Evolutionary conservation across 148 eudicot genomes (phyloP).

Genomic region (Mesembryanthemum crystallinum): DNA sequence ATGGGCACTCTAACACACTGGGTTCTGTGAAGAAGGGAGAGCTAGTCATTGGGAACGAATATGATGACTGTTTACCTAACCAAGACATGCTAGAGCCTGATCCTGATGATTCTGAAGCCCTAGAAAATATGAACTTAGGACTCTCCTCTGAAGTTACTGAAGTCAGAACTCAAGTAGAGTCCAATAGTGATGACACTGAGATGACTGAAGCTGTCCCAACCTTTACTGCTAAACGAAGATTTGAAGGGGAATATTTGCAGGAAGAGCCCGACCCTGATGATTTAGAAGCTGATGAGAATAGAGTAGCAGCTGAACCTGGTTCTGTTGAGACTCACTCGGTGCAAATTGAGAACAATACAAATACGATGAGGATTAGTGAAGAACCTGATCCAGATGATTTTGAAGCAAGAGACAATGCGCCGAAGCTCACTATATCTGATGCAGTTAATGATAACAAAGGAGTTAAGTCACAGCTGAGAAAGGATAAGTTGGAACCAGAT

Average conservation of each 20-base stretch:
- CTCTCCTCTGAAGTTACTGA: slow-evolving; percentile 16
- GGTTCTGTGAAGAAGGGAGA: slow-evolving; percentile 18
- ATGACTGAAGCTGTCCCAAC: slow-evolving; percentile 13
- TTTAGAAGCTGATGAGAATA: slow-evolving; percentile 13
- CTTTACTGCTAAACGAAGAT: slow-evolving; percentile 6
- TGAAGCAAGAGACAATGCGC: slow-evolving; percentile 19
- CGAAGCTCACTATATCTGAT: not conserved
- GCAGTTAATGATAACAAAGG: slow-evolving; percentile 4
- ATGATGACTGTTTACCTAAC: too few relatives aligned
- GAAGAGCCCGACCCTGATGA: slow-evolving; percentile 37
- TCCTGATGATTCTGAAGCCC: slow-evolving; percentile 35
- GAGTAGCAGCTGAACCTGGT: not conserved
- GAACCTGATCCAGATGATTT: slow-evolving; percentile 47
- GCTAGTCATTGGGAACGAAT: slow-evolving; percentile 11
- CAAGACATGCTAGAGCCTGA: slow-evolving; percentile 35
- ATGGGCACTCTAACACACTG: slow-evolving; percentile 23
- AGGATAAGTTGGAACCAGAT: slow-evolving; percentile 15
- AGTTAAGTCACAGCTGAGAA: slow-evolving; percentile 6
- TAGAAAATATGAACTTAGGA: slow-evolving; percentile 31
- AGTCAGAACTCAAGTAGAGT: slow-evolving; percentile 22
- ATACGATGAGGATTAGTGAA: not conserved
- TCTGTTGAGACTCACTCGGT: slow-evolving; percentile 2
- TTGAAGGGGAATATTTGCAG: not conserved
- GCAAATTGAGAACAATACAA: slow-evolving; percentile 6
- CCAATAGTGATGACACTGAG: slow-evolving; percentile 34